Conservation (phyloP, 352 stramenopile species). For the Blastocystis sp. region DNA sequence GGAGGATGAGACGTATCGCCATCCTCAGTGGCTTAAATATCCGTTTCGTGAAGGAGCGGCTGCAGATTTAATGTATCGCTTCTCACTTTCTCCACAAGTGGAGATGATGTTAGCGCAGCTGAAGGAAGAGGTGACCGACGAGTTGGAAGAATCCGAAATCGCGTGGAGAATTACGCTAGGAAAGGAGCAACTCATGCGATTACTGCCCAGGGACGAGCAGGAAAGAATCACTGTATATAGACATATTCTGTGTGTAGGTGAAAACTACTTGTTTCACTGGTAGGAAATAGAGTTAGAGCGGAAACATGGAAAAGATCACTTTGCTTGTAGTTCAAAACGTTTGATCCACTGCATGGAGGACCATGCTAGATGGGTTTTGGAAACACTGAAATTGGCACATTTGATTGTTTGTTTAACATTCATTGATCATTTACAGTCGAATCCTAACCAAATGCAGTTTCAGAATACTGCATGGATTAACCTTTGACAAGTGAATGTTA, state of each 20-base stretch:
- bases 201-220: neutral
- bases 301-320: neutral
- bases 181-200: neutral
- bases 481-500: too few species aligned
- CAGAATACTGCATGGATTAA: too few species aligned
- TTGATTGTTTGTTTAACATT: neutral
- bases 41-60: neutral
- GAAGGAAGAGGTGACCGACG: neutral
- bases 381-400: neutral
- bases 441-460: too few species aligned
- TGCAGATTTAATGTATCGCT: neutral
- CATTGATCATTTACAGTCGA: neutral
- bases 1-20: neutral
- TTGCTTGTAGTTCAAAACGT: neutral
- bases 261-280: neutral
- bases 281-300: neutral
- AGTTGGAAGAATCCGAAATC: neutral
- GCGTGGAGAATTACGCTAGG: neutral
- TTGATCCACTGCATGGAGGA: neutral
- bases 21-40: conserved; percentile 5
- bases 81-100: neutral
- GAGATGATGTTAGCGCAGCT: neutral
- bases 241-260: neutral
- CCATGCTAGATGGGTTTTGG: neutral
- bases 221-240: neutral